Evolutionary conservation across 208 protist species (phyloP).

Genomic region (Trypanosomatidae sp.): DNA sequence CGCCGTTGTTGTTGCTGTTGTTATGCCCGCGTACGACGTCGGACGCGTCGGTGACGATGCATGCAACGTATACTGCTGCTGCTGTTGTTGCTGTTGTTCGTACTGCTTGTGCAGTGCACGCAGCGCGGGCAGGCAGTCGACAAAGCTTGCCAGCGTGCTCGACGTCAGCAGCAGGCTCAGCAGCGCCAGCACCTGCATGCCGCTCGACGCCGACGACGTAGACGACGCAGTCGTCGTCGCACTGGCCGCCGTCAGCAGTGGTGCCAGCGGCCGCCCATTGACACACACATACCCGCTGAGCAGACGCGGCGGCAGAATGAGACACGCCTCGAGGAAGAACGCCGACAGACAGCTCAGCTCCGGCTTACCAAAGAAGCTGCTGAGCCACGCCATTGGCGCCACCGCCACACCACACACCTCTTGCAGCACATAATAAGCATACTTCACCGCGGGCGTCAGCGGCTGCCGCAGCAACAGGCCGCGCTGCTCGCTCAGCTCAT

Average conservation of each 20-base stretch:
- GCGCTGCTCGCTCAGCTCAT: constrained; percentile 5
- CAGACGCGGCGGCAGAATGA: constrained; percentile 37
- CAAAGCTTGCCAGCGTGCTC: not conserved
- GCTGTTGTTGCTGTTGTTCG: no score
- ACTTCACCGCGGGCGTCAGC: constrained; percentile 43
- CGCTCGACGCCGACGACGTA: not conserved
- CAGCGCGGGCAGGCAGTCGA: no score
- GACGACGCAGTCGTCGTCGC: no score
- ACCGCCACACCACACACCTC: constrained; percentile 35
- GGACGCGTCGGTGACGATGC: no score
- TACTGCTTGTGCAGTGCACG: no score
- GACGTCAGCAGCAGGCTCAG: constrained; percentile 5
- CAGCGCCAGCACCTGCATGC: constrained; percentile 19
- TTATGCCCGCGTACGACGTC: no score
- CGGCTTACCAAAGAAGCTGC: constrained; percentile 17
- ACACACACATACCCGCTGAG: constrained; percentile 34
- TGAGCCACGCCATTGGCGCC: constrained; percentile 44
- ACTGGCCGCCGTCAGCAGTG: no score
- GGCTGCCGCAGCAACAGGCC: constrained; percentile 4
- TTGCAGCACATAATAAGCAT: constrained; percentile 59
- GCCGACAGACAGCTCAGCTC: constrained; percentile 22
- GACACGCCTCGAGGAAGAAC: constrained; percentile 38
- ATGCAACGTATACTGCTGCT: no score
- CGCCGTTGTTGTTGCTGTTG: no score
- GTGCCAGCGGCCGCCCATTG: no score